These are phyloP conservation scores for Verticillium nonalfalfae DNA, from an alignment of 2,329 filamentous ascomycete genomes.

Conservation along the genomic window DNA sequence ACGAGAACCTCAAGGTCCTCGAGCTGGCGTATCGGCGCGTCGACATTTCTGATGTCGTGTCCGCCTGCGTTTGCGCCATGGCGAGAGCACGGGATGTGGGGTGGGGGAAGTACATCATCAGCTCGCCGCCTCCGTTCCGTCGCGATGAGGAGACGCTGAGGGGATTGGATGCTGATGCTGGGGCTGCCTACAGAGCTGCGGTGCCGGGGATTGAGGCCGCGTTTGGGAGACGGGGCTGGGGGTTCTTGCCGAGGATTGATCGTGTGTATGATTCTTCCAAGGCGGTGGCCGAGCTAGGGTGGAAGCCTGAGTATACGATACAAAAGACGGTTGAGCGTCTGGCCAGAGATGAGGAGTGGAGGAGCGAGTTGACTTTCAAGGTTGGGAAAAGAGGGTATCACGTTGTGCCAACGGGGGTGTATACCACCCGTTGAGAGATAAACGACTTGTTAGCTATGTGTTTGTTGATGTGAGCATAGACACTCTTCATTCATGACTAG, in stretches of 20 bases:
- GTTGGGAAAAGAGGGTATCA: constrained; percentile 41
- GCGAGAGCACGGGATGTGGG: constrained; percentile 19
- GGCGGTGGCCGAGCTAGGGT: constrained; percentile 32
- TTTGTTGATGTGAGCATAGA: too few species aligned
- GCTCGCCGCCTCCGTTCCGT: constrained; percentile 32
- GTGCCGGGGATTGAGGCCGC: constrained; percentile 20
- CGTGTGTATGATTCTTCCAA: constrained; percentile 37
- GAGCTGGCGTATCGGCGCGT: constrained; percentile 38
- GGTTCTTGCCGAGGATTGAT: constrained; percentile 29
- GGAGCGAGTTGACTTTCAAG: constrained; percentile 27
- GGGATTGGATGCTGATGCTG: constrained; percentile 25
- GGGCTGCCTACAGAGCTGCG: constrained; percentile 18
- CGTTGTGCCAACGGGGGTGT: constrained; percentile 32
- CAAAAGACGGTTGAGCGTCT: constrained; percentile 25
- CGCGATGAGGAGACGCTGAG: constrained; percentile 19
- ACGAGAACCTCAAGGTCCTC: constrained; percentile 41
- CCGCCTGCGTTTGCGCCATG: constrained; percentile 32
- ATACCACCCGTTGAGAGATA: constrained; percentile 23
- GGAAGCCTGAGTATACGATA: constrained; percentile 35
- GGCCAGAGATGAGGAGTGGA: constrained; percentile 25
- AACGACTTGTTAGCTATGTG: too few species aligned
- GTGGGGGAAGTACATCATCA: constrained; percentile 36
- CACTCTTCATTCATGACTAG: too few species aligned
- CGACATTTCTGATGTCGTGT: constrained; percentile 36
- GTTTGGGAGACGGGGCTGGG: constrained; percentile 27